Evolutionary conservation across 768 basidiomycete genomes (phyloP), one percentile per base, ranked within the genome.

Genomic region (Boletus sp.): DNA sequence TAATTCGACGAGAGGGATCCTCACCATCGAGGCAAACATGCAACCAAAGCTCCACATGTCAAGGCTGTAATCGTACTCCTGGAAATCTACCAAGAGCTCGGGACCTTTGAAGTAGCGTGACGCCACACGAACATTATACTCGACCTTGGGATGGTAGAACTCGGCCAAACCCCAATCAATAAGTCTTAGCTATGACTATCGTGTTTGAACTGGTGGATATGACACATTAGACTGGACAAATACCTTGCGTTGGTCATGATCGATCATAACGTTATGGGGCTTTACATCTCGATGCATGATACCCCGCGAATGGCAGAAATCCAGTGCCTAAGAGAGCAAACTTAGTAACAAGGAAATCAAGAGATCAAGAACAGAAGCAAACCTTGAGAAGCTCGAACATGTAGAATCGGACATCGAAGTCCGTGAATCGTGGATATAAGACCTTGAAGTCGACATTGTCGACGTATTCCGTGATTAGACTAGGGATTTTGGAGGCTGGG

Each of bases 21-120:
- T 64, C 69, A 96, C 95, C 96, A 98, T 98, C 17, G 92, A 94
- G 9, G 96, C 96, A 73, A 96, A 97, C 94, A 96, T 98, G 71
- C 96, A 98, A 17, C 96, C 96, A 68, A 91, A 87, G 76, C 92
- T 94, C 96, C 96, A 98, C 92, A 98, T 93, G 72, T 98, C 95
- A 65, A 98, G 76, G 73, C 90, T 92, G 71, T 97, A 97, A 73
- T 98, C 96, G 63, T 98, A 98, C 71, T 97, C 94, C 72, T 97
- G 96, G 78, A 97, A 98, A 73, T 98, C 95, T 57, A 98, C 94
- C 55, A 98, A 78, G 55, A 98, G 78, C 74, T 98, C 96, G 6
- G 95, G 96, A 1, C 95, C 96, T 72, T 98, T 98, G 81, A 97
- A 98, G 78, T 98, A 98, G 65, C 96, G 83, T 36, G 92, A 94